phyloP scores from a whole-genome alignment of 352 stramenopile species.

The Phytophthora lateralis region DNA sequence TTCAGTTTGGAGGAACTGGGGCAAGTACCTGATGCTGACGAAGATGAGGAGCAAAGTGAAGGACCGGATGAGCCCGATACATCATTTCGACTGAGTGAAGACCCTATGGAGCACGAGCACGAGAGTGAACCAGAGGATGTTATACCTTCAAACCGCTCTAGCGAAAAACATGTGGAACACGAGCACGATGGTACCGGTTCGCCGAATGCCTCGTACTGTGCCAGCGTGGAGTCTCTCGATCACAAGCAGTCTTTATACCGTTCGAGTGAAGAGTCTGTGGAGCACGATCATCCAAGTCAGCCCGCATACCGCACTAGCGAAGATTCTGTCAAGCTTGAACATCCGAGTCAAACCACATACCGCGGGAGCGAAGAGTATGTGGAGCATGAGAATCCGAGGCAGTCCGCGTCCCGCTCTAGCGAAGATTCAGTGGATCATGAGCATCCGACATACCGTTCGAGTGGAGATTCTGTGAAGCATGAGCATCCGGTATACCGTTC shows the following conservation, averaged over 20 bases:
- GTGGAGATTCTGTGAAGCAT: constrained; percentile 4
- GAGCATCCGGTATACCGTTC: constrained; percentile 4
- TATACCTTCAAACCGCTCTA: constrained; percentile 11
- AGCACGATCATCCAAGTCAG: not conserved
- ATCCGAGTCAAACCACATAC: constrained; percentile 4
- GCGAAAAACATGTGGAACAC: constrained; percentile 4
- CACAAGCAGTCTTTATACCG: constrained; percentile 7
- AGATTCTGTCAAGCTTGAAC: constrained; percentile 3
- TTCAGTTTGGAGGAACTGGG: constrained; percentile 45
- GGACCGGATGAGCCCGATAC: constrained; percentile 23
- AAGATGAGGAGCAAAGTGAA: constrained; percentile 28
- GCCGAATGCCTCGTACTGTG: constrained; percentile 6
- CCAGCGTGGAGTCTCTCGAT: constrained; percentile 4
- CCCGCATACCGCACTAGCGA: constrained; percentile 2
- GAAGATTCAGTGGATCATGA: constrained; percentile 7
- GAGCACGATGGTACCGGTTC: not conserved
- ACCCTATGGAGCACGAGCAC: constrained; percentile 33
- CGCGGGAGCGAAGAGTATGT: constrained; percentile 9
- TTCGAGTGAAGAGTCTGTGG: constrained; percentile 9
- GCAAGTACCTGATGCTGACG: constrained; percentile 24
- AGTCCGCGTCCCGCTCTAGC: constrained; percentile 1
- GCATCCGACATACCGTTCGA: not conserved
- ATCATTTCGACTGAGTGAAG: constrained; percentile 31
- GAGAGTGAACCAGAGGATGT: constrained; percentile 33
- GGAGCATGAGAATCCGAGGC: constrained; percentile 3